Evolutionary conservation across 148 eudicot species (phyloP).

Genomic region (Rhododendron ferrugineum): DNA sequence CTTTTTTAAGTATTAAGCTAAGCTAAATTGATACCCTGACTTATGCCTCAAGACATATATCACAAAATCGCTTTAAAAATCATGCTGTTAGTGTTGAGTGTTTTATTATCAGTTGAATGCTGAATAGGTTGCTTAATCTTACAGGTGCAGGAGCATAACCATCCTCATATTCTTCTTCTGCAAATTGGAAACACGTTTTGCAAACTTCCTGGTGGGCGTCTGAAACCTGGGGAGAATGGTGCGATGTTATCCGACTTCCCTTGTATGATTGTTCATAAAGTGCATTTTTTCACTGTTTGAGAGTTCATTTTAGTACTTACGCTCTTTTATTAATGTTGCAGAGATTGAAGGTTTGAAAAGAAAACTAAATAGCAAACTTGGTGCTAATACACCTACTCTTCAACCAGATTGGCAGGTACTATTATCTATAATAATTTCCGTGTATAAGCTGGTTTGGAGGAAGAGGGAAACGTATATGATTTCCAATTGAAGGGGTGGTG

Average conservation of each 20-base stretch:
- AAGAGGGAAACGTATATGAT: not conserved
- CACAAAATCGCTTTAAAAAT: not conserved
- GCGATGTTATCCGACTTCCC: not conserved
- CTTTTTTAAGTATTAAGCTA: not conserved
- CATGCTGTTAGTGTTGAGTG: not conserved
- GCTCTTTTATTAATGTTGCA: slow-evolving; percentile 15
- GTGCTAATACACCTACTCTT: slow-evolving; percentile 46
- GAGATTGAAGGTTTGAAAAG: slow-evolving; percentile 78
- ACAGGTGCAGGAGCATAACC: slow-evolving; percentile 96
- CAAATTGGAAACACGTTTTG: slow-evolving; percentile 92
- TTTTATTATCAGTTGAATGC: not conserved
- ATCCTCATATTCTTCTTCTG: slow-evolving; percentile 81
- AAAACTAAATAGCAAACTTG: slow-evolving; percentile 68
- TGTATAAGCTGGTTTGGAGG: not conserved
- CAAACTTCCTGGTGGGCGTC: slow-evolving; percentile 95
- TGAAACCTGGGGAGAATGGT: slow-evolving; percentile 98
- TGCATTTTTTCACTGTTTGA: not conserved
- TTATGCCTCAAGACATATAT: not conserved
- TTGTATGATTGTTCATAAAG: not conserved
- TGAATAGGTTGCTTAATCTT: not conserved
- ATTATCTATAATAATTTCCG: too few species aligned
- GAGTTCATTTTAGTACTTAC: not conserved
- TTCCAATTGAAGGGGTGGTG: not conserved
- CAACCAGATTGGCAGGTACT: slow-evolving; percentile 84
- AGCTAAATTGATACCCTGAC: not conserved